A percentile compares a stretch with the other conserved stretches of the same genome.
Evolutionary conservation across 1,284 basidiomycete genomes (phyloP).

Genomic region (Ceratobasidium sp.): DNA sequence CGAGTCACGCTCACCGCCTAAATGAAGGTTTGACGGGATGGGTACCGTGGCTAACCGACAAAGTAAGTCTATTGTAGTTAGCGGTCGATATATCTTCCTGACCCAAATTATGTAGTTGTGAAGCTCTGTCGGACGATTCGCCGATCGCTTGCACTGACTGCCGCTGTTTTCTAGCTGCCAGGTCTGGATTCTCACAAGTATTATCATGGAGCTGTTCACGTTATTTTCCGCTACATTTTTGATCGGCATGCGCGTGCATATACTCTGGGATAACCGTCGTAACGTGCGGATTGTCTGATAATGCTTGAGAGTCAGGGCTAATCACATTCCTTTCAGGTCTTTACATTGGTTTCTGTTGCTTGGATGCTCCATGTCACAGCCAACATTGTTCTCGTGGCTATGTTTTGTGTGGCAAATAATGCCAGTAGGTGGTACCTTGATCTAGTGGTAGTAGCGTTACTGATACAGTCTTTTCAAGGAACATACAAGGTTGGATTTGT

Average conservation of each 20-base stretch:
- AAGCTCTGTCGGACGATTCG: not conserved
- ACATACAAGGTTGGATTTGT: slow-evolving; percentile 14
- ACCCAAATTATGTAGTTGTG: slow-evolving; percentile 30
- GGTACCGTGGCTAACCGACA: slow-evolving; percentile 33
- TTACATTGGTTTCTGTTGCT: slow-evolving; percentile 29
- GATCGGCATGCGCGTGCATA: slow-evolving; percentile 44
- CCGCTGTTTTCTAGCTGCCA: slow-evolving; percentile 17
- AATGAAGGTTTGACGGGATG: slow-evolving; percentile 9
- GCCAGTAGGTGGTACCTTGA: slow-evolving; percentile 24
- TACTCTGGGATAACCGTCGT: slow-evolving; percentile 43
- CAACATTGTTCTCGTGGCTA: slow-evolving; percentile 23
- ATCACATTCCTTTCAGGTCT: slow-evolving; percentile 14
- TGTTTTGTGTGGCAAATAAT: slow-evolving; percentile 22
- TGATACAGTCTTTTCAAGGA: not conserved
- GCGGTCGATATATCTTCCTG: not conserved
- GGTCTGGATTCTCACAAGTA: slow-evolving; percentile 39
- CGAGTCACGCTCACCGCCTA: not conserved
- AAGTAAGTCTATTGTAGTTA: slow-evolving; percentile 1
- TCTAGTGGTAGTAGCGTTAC: not conserved
- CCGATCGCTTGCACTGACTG: not conserved
- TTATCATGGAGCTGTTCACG: slow-evolving; percentile 41
- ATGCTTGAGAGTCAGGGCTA: not conserved
- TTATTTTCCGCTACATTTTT: slow-evolving; percentile 43
- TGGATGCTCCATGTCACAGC: slow-evolving; percentile 41
- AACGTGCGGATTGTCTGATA: not conserved